These are phyloP conservation scores for Tylopilus felleus DNA, from an alignment of 768 basidiomycete species.

Conservation along the genomic window DNA sequence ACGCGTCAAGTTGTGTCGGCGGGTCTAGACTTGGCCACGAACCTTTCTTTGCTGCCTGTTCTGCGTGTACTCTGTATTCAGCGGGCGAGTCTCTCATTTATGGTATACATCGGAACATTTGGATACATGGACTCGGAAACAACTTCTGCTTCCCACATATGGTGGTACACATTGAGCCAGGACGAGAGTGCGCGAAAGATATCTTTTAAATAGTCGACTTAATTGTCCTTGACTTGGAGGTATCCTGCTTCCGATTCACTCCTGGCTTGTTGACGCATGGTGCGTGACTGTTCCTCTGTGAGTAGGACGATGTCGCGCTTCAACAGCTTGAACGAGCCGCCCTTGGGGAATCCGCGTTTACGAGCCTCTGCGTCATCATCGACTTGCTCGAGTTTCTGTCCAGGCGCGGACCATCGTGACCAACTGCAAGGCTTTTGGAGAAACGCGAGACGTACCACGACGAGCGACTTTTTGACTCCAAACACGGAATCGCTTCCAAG, in stretches of 20 bases:
- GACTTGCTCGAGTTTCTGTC: conserved; percentile 51
- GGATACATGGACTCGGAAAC: not conserved
- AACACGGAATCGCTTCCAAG: conserved; percentile 73
- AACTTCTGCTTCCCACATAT: not conserved
- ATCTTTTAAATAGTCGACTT: not conserved
- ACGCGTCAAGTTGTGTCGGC: conserved; percentile 22
- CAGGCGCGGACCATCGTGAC: not conserved
- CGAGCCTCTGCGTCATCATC: conserved; percentile 52
- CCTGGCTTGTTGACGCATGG: conserved; percentile 20
- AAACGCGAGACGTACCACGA: conserved; percentile 53
- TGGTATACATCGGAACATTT: not conserved
- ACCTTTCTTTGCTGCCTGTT: not conserved
- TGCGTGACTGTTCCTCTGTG: conserved; percentile 39
- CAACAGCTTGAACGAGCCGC: conserved; percentile 47
- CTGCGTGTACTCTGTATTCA: not conserved
- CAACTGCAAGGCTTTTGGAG: not conserved
- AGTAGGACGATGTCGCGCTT: conserved; percentile 45
- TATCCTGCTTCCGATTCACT: conserved; percentile 8
- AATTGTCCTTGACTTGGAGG: conserved; percentile 1
- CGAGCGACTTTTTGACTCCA: conserved; percentile 75
- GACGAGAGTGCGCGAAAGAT: not conserved
- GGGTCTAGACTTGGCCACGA: not conserved
- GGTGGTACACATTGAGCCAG: too few relatives aligned
- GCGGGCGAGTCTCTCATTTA: not conserved
- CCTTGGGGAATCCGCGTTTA: conserved; percentile 46